Evolutionary conservation across 164 flowering plant species (phyloP).

Genomic region (Amborella trichopoda): DNA sequence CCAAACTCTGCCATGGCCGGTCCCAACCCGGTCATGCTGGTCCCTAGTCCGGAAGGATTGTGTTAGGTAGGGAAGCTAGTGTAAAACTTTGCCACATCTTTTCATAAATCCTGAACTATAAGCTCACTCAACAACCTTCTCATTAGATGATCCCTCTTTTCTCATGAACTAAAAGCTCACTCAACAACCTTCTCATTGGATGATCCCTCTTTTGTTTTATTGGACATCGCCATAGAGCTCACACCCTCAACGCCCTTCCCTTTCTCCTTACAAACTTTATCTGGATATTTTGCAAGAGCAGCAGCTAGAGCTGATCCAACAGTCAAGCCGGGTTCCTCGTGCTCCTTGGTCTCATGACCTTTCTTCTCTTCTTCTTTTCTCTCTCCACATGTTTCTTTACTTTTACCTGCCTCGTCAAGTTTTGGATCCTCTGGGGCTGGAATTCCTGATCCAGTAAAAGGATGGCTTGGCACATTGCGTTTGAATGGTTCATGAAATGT

Average conservation of each 20-base stretch:
- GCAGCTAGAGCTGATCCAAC: constrained; percentile 65
- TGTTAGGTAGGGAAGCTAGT: too few species aligned
- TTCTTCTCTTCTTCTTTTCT: too few species aligned
- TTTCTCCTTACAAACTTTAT: constrained; percentile 23
- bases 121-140: too few species aligned
- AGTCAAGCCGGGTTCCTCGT: constrained; percentile 38
- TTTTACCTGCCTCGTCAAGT: constrained; percentile 8
- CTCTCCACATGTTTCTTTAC: background rate
- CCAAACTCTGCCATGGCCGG: too few species aligned
- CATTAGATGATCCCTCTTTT: background rate
- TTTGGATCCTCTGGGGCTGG: constrained; percentile 16
- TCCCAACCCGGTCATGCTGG: too few species aligned
- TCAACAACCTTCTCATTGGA: constrained; percentile 1
- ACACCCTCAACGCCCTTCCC: constrained; percentile 7
- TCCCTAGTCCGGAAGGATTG: too few species aligned
- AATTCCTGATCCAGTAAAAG: constrained; percentile 22
- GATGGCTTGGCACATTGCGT: constrained; percentile 37
- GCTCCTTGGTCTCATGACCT: constrained; percentile 22
- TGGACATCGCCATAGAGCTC: constrained; percentile 8
- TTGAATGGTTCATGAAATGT: constrained; percentile 94
- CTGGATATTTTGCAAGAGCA: constrained; percentile 65
- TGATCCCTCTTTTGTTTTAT: constrained; percentile 6
- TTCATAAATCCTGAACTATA: too few species aligned
- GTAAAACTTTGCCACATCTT: too few species aligned
- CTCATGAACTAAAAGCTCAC: background rate